Conservation (phyloP, 1,284 basidiomycete genomes). For the Xanthoconium separans region DNA sequence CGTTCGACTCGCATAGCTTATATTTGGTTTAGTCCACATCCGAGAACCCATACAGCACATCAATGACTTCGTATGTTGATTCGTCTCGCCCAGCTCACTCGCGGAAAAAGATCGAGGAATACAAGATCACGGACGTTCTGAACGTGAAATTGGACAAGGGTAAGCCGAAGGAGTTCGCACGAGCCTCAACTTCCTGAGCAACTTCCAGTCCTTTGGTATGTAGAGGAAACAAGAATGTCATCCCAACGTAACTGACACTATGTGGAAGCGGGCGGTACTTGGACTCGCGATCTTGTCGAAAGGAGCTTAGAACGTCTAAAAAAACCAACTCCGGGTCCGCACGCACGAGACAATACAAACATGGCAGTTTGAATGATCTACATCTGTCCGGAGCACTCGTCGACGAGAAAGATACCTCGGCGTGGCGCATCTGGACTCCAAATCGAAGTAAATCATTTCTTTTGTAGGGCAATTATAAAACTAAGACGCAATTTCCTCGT, state of each 20-base stretch:
- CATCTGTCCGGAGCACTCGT: slow-evolving; percentile 2
- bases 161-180: slow-evolving; percentile 18
- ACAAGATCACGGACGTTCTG: slow-evolving; percentile 17
- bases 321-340: not conserved
- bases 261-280: slow-evolving; percentile 3
- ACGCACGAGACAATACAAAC: not conserved
- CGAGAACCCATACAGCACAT: too few species aligned
- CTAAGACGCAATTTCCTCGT: too few species aligned
- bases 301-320: not conserved
- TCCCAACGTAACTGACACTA: not conserved
- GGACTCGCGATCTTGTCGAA: not conserved
- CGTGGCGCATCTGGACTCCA: too few species aligned
- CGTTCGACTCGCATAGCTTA: too few species aligned
- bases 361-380: not conserved
- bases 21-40: too few species aligned
- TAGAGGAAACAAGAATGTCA: not conserved
- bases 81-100: slow-evolving; percentile 12
- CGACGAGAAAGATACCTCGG: too few species aligned
- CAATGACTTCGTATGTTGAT: slow-evolving; percentile 3
- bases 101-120: slow-evolving; percentile 12
- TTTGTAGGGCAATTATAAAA: too few species aligned
- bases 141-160: slow-evolving; percentile 14
- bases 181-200: slow-evolving; percentile 22
- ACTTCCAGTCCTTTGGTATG: slow-evolving; percentile 21
- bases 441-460: too few species aligned